A percentile compares a stretch with the other conserved stretches of the same genome.
These are phyloP conservation scores for Heterobasidion annosum DNA, from an alignment of 1,284 basidiomycete genomes.

Conservation along the genomic window DNA sequence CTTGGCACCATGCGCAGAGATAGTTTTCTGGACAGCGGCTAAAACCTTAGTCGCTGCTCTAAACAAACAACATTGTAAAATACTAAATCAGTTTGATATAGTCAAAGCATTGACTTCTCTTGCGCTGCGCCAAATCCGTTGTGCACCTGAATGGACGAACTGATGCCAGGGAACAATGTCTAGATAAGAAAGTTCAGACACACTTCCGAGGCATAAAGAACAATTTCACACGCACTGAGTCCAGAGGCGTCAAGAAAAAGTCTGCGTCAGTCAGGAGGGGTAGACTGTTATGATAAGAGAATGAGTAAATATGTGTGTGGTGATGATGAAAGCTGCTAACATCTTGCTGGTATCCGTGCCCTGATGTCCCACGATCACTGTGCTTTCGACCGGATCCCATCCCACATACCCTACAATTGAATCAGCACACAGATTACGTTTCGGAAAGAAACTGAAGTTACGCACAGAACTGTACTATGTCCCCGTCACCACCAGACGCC, in stretches of 20 bases:
- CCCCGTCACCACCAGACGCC: conserved; percentile 36
- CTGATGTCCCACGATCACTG: conserved; percentile 19
- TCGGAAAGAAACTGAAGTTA: neutral
- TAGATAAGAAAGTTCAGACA: neutral
- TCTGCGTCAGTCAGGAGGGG: conserved; percentile 46
- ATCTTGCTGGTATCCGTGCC: conserved; percentile 24
- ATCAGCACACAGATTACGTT: neutral
- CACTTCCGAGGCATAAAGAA: neutral
- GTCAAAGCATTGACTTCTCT: conserved; percentile 15
- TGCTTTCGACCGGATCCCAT: conserved; percentile 13
- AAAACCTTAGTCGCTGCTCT: conserved; percentile 25
- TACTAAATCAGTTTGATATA: neutral
- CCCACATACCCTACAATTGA: conserved; percentile 17
- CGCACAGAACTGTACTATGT: conserved; percentile 14
- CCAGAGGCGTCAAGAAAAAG: conserved; percentile 27
- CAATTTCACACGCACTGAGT: conserved; percentile 15
- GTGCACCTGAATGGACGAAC: conserved; percentile 40
- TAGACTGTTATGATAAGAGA: conserved; percentile 21
- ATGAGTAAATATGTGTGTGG: neutral
- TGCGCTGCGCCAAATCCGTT: conserved; percentile 48
- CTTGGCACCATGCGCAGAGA: conserved; percentile 18
- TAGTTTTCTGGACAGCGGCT: conserved; percentile 23
- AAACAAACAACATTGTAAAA: neutral
- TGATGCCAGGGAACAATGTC: conserved; percentile 49
- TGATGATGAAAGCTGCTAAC: conserved; percentile 20